Evolutionary conservation across 176 grass and related monocot genomes (phyloP), one percentile per base, ranked within the genome.

Genomic region (Lolium perenne): DNA sequence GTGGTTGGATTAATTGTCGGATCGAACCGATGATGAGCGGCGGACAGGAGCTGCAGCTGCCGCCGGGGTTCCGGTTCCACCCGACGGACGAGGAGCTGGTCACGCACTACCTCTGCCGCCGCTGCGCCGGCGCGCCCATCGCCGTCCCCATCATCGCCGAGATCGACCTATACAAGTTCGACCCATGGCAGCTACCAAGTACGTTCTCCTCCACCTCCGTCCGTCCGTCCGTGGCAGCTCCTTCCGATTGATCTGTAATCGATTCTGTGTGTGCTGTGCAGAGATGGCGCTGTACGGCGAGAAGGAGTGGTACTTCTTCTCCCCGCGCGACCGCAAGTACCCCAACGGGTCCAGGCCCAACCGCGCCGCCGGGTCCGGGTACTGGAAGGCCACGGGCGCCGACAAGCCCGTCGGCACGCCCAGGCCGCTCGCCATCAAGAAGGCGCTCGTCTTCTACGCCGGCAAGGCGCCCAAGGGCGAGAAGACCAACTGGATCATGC

Each of bases 401-500:
- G 94, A 97, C 80, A 97, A 97, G 80, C 94, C 94, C 3, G 90
- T 96, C 20, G 92, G 94, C 38, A 67, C 82, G 9, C 94, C 94
- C 29, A 94, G 83, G 78, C 87, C 94, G 29, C 58, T 97, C 2
- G 94, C 91, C 58, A 97, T 97, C 74, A 97, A 94, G 87, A 97
- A 97, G 89, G 94, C 94, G 21, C 91, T 97, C 74, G 94, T 97
- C 45, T 97, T 97, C 89, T 97, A 97, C 74, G 63, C 90, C 38
- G 94, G 94, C 7, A 97, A 97, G 92, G 94, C 94, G 18, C 94
- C 94, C 17, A 97, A 94, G 81, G 94, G 94, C 55, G 94, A 94
- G 80, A 99, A 99, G 87, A 93, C 94, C 64, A 99, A 99, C 68
- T 99, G 97, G 97, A 99, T 99, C 89, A 99, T 99, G 97, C 97